Evolutionary conservation across 306 rosid genomes (phyloP).

Genomic region (Malus fusca): DNA sequence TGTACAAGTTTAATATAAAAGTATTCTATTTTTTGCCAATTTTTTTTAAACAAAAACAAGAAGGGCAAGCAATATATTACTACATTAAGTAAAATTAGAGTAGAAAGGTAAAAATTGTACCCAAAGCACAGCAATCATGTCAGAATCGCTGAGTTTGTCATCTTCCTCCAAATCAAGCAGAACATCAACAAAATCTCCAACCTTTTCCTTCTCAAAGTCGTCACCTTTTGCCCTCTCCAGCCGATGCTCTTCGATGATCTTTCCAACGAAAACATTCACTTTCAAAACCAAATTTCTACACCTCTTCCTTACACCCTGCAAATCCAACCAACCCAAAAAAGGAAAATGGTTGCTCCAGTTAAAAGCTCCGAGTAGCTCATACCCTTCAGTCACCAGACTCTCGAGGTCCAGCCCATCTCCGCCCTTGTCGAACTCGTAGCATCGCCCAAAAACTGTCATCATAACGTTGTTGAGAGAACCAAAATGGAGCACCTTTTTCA

Average conservation of each 20-base stretch:
- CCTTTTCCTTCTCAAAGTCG: background rate
- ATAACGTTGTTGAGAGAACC: constrained; percentile 32
- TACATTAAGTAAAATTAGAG: background rate
- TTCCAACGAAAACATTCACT: constrained; percentile 25
- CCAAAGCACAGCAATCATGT: constrained; percentile 42
- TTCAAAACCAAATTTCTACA: constrained; percentile 16
- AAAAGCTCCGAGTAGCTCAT: constrained; percentile 31
- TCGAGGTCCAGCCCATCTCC: constrained; percentile 22
- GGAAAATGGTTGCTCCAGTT: constrained; percentile 39
- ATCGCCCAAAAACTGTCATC: constrained; percentile 28
- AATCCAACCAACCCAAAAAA: constrained; percentile 26
- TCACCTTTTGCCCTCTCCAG: background rate
- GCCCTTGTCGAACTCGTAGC: constrained; percentile 9
- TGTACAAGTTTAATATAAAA: too few species aligned
- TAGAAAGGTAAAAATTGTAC: background rate
- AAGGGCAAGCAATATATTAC: background rate
- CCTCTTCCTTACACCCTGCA: constrained; percentile 32
- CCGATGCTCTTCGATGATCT: constrained; percentile 32
- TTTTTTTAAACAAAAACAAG: background rate
- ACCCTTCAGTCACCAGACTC: constrained; percentile 28
- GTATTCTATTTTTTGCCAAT: too few species aligned
- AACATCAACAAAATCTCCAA: constrained; percentile 34
- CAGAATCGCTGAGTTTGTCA: constrained; percentile 26
- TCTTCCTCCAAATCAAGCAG: constrained; percentile 24
- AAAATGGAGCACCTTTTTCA: constrained; percentile 20